Conservation (phyloP, 768 basidiomycete species). For the Lactarius pseudohatsudake region DNA sequence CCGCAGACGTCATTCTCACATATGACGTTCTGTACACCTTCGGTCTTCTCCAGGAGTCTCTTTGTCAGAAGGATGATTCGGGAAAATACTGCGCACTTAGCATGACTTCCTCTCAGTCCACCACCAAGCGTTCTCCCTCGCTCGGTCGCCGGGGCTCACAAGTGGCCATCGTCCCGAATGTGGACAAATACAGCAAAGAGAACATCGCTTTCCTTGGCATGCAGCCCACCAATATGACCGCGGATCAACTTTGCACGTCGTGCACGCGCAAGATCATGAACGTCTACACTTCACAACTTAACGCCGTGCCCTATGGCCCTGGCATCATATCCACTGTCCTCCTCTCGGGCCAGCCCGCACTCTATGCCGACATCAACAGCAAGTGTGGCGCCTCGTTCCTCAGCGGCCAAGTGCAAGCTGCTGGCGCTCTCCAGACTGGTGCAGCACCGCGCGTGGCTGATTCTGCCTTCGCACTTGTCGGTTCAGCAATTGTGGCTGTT, state of each 20-base stretch:
- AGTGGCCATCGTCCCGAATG: constrained; percentile 48
- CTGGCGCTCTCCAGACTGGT: constrained; percentile 53
- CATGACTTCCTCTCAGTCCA: constrained; percentile 38
- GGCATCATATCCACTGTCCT: constrained; percentile 67
- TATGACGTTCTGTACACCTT: constrained; percentile 85
- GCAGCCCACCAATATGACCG: constrained; percentile 43
- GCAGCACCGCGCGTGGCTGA: constrained; percentile 34
- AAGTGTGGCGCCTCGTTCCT: constrained; percentile 78
- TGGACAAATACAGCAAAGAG: constrained; percentile 49
- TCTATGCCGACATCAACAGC: constrained; percentile 61
- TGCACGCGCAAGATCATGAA: constrained; percentile 81
- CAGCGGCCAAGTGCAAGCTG: constrained; percentile 62
- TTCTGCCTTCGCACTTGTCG: constrained; percentile 34
- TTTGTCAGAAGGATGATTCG: constrained; percentile 74
- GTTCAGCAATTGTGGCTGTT: constrained; percentile 38
- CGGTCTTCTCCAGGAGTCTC: constrained; percentile 58
- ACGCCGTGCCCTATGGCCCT: constrained; percentile 66
- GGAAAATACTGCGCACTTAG: constrained; percentile 68
- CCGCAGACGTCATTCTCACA: constrained; percentile 50
- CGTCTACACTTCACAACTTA: constrained; percentile 76
- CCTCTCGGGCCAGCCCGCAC: constrained; percentile 57
- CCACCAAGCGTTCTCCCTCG: constrained; percentile 27
- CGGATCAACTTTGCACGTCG: constrained; percentile 65
- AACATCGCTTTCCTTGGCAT: constrained; percentile 86
- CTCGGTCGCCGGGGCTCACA: constrained; percentile 34